Conservation (phyloP, 345 rosid species). For the Sisymbrium irio region DNA sequence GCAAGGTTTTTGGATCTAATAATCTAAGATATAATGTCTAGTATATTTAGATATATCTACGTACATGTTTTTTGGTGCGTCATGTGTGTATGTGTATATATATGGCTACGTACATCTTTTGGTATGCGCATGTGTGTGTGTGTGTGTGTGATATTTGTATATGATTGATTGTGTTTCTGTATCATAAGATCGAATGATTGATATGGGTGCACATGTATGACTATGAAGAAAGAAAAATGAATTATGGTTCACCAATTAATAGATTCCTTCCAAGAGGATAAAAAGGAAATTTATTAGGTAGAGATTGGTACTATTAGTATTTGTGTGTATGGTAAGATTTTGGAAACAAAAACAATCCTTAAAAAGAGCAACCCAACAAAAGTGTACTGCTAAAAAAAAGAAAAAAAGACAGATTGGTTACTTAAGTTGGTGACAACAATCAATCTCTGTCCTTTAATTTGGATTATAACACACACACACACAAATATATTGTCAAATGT, state of each 20-base stretch:
- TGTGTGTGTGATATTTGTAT: constrained; percentile 15
- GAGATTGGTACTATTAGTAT: constrained; percentile 17
- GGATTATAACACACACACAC: not conserved
- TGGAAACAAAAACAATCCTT: constrained; percentile 34
- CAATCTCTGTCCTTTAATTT: constrained; percentile 27
- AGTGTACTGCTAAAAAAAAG: not conserved
- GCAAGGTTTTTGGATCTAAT: not conserved
- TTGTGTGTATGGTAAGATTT: constrained; percentile 30
- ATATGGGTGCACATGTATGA: constrained; percentile 34
- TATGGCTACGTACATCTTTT: constrained; percentile 4
- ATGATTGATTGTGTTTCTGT: constrained; percentile 25
- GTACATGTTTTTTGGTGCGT: not conserved
- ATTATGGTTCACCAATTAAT: constrained; percentile 25
- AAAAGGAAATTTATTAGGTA: constrained; percentile 24
- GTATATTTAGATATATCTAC: constrained; percentile 6
- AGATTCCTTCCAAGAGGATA: constrained; percentile 30
- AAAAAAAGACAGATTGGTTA: constrained; percentile 28
- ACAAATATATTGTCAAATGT: not conserved
- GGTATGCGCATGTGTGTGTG: not conserved
- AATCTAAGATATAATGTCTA: not conserved
- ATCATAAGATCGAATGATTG: constrained; percentile 33
- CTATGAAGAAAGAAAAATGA: constrained; percentile 29
- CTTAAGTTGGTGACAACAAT: constrained; percentile 36
- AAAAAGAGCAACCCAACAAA: constrained; percentile 32
- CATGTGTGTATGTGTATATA: not conserved